Percentiles rank a stretch among this genome's conserved stretches.
Conservation (phyloP, 495 filamentous ascomycete species). For the Tuber magnatum region DNA sequence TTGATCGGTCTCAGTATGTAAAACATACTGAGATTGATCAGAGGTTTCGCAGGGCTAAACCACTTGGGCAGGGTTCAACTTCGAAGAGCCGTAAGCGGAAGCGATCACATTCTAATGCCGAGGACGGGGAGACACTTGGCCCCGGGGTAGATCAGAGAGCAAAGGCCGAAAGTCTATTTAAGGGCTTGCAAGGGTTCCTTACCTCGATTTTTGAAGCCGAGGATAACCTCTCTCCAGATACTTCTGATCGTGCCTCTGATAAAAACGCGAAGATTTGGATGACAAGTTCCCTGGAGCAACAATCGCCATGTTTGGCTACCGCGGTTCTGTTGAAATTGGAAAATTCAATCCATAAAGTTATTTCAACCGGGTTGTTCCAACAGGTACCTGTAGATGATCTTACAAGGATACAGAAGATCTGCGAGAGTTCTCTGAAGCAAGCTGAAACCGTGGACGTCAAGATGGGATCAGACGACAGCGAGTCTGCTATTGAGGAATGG, state of each 20-base stretch:
- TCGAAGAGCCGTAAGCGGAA: slow-evolving; percentile 40
- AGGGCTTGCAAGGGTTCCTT: slow-evolving; percentile 60
- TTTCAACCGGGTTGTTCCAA: slow-evolving; percentile 57
- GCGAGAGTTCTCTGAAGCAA: slow-evolving; percentile 63
- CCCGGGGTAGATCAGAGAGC: slow-evolving; percentile 64
- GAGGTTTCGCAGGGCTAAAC: slow-evolving; percentile 31
- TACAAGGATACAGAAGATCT: slow-evolving; percentile 66
- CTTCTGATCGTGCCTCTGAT: slow-evolving; percentile 40
- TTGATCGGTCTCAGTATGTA: slow-evolving; percentile 40
- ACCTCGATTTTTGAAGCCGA: slow-evolving; percentile 73
- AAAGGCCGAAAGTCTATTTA: slow-evolving; percentile 63
- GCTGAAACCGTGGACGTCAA: slow-evolving; percentile 60
- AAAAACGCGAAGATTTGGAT: slow-evolving; percentile 39
- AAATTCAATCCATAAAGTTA: slow-evolving; percentile 61
- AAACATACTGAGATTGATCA: slow-evolving; percentile 43
- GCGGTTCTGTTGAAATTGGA: slow-evolving; percentile 63
- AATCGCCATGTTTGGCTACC: slow-evolving; percentile 56
- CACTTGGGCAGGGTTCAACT: slow-evolving; percentile 13
- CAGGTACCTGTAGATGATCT: slow-evolving; percentile 68
- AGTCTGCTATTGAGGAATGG: slow-evolving; percentile 56
- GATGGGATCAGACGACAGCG: slow-evolving; percentile 53
- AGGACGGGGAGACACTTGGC: slow-evolving; percentile 47
- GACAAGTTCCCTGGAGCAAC: slow-evolving; percentile 46
- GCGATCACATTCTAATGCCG: slow-evolving; percentile 37
- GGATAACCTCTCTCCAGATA: slow-evolving; percentile 55